Evolutionary conservation across 805 yeast species (phyloP).

Genomic region (Saturnispora besseyi): DNA sequence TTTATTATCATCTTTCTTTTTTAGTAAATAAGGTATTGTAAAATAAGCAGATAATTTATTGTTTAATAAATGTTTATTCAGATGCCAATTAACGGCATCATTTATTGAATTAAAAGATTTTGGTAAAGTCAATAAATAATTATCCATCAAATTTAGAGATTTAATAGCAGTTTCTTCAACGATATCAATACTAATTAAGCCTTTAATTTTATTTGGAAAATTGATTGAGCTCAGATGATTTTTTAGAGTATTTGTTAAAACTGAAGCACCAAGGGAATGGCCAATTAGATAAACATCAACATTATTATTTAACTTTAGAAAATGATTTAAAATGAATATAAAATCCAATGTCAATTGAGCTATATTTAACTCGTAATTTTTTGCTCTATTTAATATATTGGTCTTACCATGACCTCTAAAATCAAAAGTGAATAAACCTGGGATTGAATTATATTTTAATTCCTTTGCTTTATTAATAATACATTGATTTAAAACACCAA

Average conservation of each 20-base stretch:
- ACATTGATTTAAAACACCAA: constrained; percentile 44
- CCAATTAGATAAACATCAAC: constrained; percentile 55
- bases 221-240: constrained; percentile 12
- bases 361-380: constrained; percentile 34
- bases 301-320: constrained; percentile 22
- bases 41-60: constrained; percentile 55
- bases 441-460: constrained; percentile 27
- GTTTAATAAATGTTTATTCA: constrained; percentile 44
- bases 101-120: constrained; percentile 39
- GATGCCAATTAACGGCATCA: constrained; percentile 77
- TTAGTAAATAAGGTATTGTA: constrained; percentile 68
- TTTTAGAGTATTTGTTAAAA: constrained; percentile 47
- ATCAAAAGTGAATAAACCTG: constrained; percentile 69
- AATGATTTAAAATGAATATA: constrained; percentile 33
- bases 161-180: constrained; percentile 87
- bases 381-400: constrained; percentile 15
- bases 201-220: constrained; percentile 35
- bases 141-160: constrained; percentile 57
- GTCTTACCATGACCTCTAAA: constrained; percentile 79
- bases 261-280: constrained; percentile 90
- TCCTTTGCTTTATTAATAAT: constrained; percentile 31
- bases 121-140: constrained; percentile 63
- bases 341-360: constrained; percentile 53
- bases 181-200: constrained; percentile 76
- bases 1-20: constrained; percentile 8